Evolutionary conservation across 2,329 filamentous ascomycete species (phyloP).

Genomic region (Didymellaceae sp.): DNA sequence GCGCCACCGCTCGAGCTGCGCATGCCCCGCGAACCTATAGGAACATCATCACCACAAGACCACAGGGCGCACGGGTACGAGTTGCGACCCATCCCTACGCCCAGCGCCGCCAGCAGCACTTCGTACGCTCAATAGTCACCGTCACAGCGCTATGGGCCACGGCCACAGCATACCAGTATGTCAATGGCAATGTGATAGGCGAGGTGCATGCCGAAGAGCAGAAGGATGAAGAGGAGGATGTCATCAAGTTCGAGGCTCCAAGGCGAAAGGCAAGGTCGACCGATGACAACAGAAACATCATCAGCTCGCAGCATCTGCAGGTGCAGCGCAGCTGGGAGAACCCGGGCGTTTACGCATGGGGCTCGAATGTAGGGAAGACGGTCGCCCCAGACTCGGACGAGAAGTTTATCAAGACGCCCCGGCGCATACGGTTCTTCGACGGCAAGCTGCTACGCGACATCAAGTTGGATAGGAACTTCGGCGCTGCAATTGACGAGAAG

Average conservation of each 20-base stretch:
- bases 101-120: constrained; percentile 54
- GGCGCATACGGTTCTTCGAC: constrained; percentile 82
- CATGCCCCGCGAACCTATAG: constrained; percentile 36
- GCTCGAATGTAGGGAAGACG: constrained; percentile 83
- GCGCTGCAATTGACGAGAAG: constrained; percentile 83
- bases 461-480: constrained; percentile 82
- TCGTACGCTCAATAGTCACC: constrained; percentile 52
- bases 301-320: constrained; percentile 87
- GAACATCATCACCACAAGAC: constrained; percentile 33
- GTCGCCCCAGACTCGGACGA: constrained; percentile 84
- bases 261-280: constrained; percentile 63
- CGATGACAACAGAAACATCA: constrained; percentile 75
- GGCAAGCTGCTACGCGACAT: constrained; percentile 83
- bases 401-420: constrained; percentile 76
- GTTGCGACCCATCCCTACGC: constrained; percentile 48
- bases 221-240: constrained; percentile 54
- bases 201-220: constrained; percentile 58
- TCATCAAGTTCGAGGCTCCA: constrained; percentile 72
- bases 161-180: constrained; percentile 55
- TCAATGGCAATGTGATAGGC: constrained; percentile 48
- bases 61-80: constrained; percentile 28
- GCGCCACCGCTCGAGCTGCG: constrained; percentile 35
- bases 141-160: constrained; percentile 52
- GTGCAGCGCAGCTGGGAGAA: constrained; percentile 81
- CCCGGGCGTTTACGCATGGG: constrained; percentile 93